phyloP scores from a whole-genome alignment of 2,329 filamentous ascomycete genomes.

The Talaromyces sp. region DNA sequence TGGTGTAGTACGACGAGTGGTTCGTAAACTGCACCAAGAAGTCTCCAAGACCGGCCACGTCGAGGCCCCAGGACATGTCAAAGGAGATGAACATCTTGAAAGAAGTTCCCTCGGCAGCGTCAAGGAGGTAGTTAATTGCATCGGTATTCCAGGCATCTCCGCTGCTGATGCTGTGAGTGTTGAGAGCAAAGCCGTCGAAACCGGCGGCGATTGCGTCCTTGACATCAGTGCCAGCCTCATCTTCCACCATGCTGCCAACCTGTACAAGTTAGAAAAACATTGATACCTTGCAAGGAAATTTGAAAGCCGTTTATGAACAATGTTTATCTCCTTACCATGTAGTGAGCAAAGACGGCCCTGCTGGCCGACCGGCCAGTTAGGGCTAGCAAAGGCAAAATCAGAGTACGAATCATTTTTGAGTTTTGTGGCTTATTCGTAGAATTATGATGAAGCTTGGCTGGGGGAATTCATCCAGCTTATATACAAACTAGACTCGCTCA shows the following conservation, averaged over 20 bases:
- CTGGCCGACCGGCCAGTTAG: conserved; percentile 3
- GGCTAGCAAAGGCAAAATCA: not conserved
- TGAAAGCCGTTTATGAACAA: not conserved
- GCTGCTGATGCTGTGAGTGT: conserved; percentile 5
- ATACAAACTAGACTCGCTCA: not conserved
- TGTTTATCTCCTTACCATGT: conserved; percentile 4
- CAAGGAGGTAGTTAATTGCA: conserved; percentile 4
- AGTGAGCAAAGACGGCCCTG: conserved; percentile 10
- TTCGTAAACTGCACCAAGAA: conserved; percentile 5
- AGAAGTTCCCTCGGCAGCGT: not conserved
- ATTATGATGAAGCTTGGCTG: not conserved
- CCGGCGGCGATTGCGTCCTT: conserved; percentile 7
- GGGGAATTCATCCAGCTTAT: not conserved
- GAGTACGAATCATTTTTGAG: not conserved
- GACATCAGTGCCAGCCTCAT: conserved; percentile 2
- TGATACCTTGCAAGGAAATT: not conserved
- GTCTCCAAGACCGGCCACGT: not conserved
- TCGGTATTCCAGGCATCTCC: conserved; percentile 5
- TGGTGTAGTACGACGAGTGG: conserved; percentile 7
- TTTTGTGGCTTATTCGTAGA: not conserved
- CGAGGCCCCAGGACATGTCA: conserved; percentile 8
- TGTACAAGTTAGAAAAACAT: not conserved
- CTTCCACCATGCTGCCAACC: conserved; percentile 2
- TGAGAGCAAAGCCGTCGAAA: conserved; percentile 10
- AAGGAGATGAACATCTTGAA: conserved; percentile 10